phyloP scores from a whole-genome alignment of 2,329 filamentous ascomycete species.

The Neoascochyta sp. region DNA sequence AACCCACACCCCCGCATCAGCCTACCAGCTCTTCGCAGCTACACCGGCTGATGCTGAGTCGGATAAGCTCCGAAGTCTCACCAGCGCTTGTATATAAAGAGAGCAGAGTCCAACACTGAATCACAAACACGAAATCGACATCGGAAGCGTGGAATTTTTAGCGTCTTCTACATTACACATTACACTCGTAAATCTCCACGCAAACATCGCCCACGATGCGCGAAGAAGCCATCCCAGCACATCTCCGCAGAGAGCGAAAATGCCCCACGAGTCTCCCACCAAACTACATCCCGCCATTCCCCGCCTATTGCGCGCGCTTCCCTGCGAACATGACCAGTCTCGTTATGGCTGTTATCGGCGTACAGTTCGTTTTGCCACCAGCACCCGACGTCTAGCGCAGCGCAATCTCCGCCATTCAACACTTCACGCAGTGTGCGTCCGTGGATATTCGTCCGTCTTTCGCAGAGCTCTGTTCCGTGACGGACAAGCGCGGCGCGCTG shows the following conservation, averaged over 20 bases:
- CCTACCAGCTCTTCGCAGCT: no score
- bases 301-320: conserved; percentile 34
- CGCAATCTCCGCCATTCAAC: conserved; percentile 13
- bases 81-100: no score
- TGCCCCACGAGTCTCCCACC: conserved; percentile 17
- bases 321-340: conserved; percentile 26
- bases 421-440: conserved; percentile 11
- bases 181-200: background rate
- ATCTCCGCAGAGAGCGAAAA: conserved; percentile 16
- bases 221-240: conserved; percentile 22
- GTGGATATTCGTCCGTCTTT: conserved; percentile 13
- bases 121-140: no score
- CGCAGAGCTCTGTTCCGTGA: conserved; percentile 37
- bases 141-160: no score
- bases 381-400: background rate
- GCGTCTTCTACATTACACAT: background rate
- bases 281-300: conserved; percentile 29
- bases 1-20: no score
- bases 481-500: conserved; percentile 24
- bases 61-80: no score
- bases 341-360: conserved; percentile 37
- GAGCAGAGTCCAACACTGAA: no score
- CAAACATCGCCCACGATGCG: conserved; percentile 10
- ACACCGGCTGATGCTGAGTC: no score
- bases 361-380: conserved; percentile 22